Evolutionary conservation across 495 filamentous ascomycete genomes (phyloP).

Genomic region (Penicillium atrosanguineum): DNA sequence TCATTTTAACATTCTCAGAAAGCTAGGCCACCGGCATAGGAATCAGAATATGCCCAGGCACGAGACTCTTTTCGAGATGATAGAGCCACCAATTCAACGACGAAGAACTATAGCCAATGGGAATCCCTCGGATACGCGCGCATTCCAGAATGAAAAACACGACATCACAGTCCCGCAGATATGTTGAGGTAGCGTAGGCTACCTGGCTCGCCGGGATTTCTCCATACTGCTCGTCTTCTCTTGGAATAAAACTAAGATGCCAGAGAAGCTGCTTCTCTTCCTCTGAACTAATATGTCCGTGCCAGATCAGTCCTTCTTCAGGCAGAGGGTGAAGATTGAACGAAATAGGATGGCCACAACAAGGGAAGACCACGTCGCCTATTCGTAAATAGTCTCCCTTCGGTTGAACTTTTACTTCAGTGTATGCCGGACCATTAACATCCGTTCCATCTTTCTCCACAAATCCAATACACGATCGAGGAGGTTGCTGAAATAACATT

Average conservation of each 20-base stretch:
- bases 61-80: too few relatives aligned
- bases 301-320: not conserved
- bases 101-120: too few relatives aligned
- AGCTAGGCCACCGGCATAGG: too few relatives aligned
- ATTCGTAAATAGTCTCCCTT: not conserved
- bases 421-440: not conserved
- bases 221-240: not conserved
- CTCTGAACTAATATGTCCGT: too few relatives aligned
- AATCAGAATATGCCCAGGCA: too few relatives aligned
- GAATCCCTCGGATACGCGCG: too few relatives aligned
- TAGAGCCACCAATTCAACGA: too few relatives aligned
- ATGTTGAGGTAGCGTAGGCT: not conserved
- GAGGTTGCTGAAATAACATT: slow-evolving; percentile 26
- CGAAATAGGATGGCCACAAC: not conserved
- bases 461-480: slow-evolving; percentile 8
- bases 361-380: not conserved
- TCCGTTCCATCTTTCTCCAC: not conserved
- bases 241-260: too few relatives aligned
- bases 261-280: too few relatives aligned
- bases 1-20: too few relatives aligned
- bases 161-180: not conserved
- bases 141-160: not conserved
- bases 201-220: not conserved
- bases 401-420: not conserved
- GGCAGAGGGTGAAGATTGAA: not conserved